Base-by-base conservation (phyloP, 768 basidiomycete species). In the Strobilomyces dryophilus region DNA sequence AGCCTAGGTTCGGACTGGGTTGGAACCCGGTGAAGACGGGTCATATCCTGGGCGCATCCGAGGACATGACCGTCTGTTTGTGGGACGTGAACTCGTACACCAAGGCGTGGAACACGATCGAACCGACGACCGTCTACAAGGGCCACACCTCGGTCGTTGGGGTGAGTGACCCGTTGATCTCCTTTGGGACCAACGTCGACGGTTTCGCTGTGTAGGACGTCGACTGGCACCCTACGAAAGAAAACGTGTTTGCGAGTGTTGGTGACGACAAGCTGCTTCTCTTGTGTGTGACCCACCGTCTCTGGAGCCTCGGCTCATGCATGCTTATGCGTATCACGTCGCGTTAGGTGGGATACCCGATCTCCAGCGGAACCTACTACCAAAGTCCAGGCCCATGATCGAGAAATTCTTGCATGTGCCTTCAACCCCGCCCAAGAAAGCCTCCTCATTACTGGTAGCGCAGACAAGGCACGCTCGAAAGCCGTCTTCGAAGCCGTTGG, bases 31-130 rank as follows among this genome's bases (percentile, higher is more conserved):
- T 79, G 36, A 93, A 89, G 66, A 59, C 77, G 36, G 97, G 97
- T 0, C 84, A 94, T 64, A 76, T 99, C 14, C 75, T 98, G 7
- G 92, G 91, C 60, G 91, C 92, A 20, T 94, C 92, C 5, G 95
- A 98, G 68, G 97, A 98, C 69, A 92, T 87, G 77, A 97, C 95
- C 0, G 83, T 98, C 35, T 97, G 93, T 61, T 84, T 93, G 66
- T 99, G 97, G 95, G 97, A 99, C 67, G 74, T 98, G 37, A 92
- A 91, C 64, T 83, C 86, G 0, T 99, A 95, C 69, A 79, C 85
- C 29, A 93, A 90, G 66, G 77, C 77, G 39, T 90, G 86, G 57
- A 76, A 77, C 10, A 80, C 83, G 5, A 78, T 98, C n/a, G 91
- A 97, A 56, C 94, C 97, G 15, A 76, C 90, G 2, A 82, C 76